These are phyloP conservation scores for Chrysoporthe cubensis DNA, from an alignment of 2,329 filamentous ascomycete genomes.

Conservation along the genomic window DNA sequence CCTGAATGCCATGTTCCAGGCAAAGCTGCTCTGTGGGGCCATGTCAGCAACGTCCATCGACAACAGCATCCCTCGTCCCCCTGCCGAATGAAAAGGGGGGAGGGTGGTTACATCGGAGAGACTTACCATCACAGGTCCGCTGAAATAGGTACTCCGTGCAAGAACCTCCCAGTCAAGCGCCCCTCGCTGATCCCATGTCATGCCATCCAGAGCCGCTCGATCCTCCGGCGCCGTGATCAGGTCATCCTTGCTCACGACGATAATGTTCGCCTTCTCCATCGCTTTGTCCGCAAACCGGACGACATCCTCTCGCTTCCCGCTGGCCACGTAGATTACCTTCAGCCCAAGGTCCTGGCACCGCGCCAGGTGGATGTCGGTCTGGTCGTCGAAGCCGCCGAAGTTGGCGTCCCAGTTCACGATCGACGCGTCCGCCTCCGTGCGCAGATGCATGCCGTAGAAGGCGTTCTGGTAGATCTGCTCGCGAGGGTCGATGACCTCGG, in stretches of 20 bases:
- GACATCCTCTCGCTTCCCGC: slow-evolving; percentile 15
- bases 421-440: slow-evolving; percentile 23
- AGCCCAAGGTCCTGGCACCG: slow-evolving; percentile 11
- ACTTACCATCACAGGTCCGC: slow-evolving; percentile 10
- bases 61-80: neutral
- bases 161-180: slow-evolving; percentile 20
- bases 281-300: slow-evolving; percentile 7
- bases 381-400: slow-evolving; percentile 6
- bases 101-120: too few relatives aligned
- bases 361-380: slow-evolving; percentile 11
- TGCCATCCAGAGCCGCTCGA: neutral
- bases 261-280: neutral
- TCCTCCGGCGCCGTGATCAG: neutral
- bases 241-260: slow-evolving; percentile 14
- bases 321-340: slow-evolving; percentile 17
- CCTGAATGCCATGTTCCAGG: slow-evolving; percentile 19
- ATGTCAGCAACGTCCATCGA: neutral
- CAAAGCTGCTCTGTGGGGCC: slow-evolving; percentile 17
- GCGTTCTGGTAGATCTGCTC: slow-evolving; percentile 14
- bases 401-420: neutral
- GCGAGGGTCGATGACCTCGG: slow-evolving; percentile 1
- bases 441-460: slow-evolving; percentile 20
- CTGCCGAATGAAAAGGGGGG: too few relatives aligned
- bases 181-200: slow-evolving; percentile 21
- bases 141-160: slow-evolving; percentile 19